Base-by-base conservation (phyloP, 345 rosid genomes). In the Syzygium oleosum region DNA sequence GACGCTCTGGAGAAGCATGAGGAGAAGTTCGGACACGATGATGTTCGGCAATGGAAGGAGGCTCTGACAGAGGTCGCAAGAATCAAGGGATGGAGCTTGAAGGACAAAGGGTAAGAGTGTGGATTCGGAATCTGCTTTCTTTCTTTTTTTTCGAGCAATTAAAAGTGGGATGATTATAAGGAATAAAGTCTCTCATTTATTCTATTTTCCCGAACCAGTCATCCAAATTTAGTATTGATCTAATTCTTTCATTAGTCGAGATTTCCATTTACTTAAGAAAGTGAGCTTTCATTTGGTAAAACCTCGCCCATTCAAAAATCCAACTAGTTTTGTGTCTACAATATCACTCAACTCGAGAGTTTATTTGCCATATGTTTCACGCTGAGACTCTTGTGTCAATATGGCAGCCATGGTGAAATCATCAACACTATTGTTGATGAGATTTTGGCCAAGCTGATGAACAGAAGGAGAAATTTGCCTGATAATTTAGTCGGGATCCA, bases 81-180 rank as follows among this genome's bases (percentile, higher is more conserved):
- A 61, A 6, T 13, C 19, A 12, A 5, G 38, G 38, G 73, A n/a
- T 61, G 34, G 34, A 9, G 7, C 73, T 12, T 61, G 73, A 61
- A n/a, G 1, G 19, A n/a, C 73, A 61, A 3, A 61, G 8, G 73
- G 38, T 61, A 3, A 61, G 73, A n/a, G 19, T n/a, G 6, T 56
- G 61, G 12, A 13, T n/a, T n/a, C n/a, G 34, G 27, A 61, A n/a
- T 61, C 4, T 61, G 7, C 68, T 61, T 27, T 25, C 27, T n/a
- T 59, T 59, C 3, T 1, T 0, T 12, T 0, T 27, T 5, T 59
- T 27, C 38, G 5, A 56, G 61, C 61, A 5, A 14, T 63, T 0
- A 63, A 13, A 63, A 63, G 38, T 63, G 73, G 29, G 19, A n/a
- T n/a, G 29, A 63, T 63, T 13, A 63, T 1, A 63, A 63, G 8